Evolutionary conservation across 805 yeast genomes (phyloP), one percentile per base, ranked within the genome.

Genomic region (Blastobotrys terrestris): DNA sequence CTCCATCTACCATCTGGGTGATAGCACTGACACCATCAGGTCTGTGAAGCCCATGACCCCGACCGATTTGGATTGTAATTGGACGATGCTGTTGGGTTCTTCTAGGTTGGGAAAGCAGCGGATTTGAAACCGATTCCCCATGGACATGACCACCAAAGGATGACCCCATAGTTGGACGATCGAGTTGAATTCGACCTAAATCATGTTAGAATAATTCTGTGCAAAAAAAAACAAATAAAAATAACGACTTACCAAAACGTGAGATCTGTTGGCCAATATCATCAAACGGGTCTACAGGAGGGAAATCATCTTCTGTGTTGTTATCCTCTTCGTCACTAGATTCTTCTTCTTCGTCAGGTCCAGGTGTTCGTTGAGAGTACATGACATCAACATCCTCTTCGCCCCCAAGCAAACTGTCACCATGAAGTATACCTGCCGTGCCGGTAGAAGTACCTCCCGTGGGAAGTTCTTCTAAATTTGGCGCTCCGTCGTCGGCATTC

Each of bases 261-360:
- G 19, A 15, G 19, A 15, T 15, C 16, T 18, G 20, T 41, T 58
- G 62, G 16, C 56, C 65, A 22, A 16, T 60, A 6, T 47, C 60
- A 1, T 55, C 65, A 26, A 26, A 26, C 11, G 35, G 35, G 35
- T 26, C 35, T 26, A 53, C 64, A 43, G 52, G n/a, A n/a, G n/a
- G 55, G 15, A 60, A 63, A 13, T 57, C 62, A n/a, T 63, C 70
- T 21, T 63, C 71, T 8, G 35, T 26, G 35, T 26, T 26, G 35
- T 68, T 69, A 44, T 68, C 75, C 42, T 63, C 66, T 11, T 67
- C 58, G 20, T 53, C 60, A 49, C 57, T 52, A 11, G 53, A 44
- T 19, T 44, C 54, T 2, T 31, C 49, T 18, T 16, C 53, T 44
- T 53, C 55, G 7, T 43, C 50, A 15, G 44, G 26, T 16, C 19